These are phyloP conservation scores for Cucurbita pepo DNA, from an alignment of 306 rosid genomes.

Conservation along the genomic window DNA sequence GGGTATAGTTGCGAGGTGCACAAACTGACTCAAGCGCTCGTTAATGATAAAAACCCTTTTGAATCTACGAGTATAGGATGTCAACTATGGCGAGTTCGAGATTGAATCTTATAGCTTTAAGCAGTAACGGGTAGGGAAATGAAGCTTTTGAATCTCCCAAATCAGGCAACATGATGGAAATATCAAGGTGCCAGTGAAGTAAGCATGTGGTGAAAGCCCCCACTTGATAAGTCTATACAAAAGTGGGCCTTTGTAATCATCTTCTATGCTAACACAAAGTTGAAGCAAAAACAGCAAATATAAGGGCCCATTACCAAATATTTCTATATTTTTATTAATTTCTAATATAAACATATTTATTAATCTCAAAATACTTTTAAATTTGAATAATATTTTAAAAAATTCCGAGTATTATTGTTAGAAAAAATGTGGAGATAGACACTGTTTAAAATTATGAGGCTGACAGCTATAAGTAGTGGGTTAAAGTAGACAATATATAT, in stretches of 20 bases:
- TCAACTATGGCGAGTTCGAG: neutral
- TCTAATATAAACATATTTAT: neutral
- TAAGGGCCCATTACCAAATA: neutral
- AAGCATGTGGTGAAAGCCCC: constrained; percentile 35
- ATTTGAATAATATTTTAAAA: too few species aligned
- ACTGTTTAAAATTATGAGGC: too few species aligned
- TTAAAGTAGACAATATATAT: too few species aligned
- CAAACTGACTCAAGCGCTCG: neutral
- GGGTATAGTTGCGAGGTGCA: too few species aligned
- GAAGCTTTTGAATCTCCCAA: constrained; percentile 24
- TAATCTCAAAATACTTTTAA: neutral
- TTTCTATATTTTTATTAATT: neutral
- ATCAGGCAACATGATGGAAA: constrained; percentile 37
- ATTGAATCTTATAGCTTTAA: neutral
- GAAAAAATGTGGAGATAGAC: too few species aligned
- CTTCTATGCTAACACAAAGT: constrained; percentile 19
- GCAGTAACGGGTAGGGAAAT: neutral
- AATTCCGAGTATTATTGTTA: too few species aligned
- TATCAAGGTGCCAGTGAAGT: constrained; percentile 15
- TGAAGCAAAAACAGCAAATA: constrained; percentile 39
- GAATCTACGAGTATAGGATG: neutral
- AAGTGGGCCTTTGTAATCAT: constrained; percentile 41
- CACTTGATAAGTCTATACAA: constrained; percentile 6
- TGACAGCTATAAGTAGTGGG: accelerated
- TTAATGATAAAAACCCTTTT: neutral